Conservation (phyloP, 1,284 basidiomycete genomes). For the Leccinum subrobustum region DNA sequence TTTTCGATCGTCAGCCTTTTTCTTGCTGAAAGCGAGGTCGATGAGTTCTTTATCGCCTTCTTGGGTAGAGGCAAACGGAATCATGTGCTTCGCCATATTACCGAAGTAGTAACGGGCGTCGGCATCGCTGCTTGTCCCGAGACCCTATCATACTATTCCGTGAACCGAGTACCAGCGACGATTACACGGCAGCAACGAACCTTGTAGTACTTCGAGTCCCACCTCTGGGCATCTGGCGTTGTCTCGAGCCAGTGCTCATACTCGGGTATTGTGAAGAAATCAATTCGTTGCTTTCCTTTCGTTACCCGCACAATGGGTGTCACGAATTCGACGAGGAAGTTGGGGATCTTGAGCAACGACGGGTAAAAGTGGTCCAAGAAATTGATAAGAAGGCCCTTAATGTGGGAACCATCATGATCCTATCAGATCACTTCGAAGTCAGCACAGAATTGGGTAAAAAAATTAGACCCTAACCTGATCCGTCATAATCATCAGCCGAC, state of each 20-base stretch:
- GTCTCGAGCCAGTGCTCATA: constrained; percentile 91
- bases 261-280: constrained; percentile 98
- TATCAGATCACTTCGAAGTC: constrained; percentile 34
- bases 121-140: constrained; percentile 88
- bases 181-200: constrained; percentile 39
- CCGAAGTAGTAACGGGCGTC: constrained; percentile 95
- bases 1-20: constrained; percentile 98
- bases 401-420: constrained; percentile 99
- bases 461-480: constrained; percentile 73
- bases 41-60: constrained; percentile 88
- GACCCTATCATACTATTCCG: constrained; percentile 62
- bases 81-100: constrained; percentile 91
- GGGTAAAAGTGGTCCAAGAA: constrained; percentile 98
- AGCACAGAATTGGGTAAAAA: constrained; percentile 9
- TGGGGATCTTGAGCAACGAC: constrained; percentile 87
- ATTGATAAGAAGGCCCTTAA: constrained; percentile 98
- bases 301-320: constrained; percentile 96
- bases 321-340: constrained; percentile 97
- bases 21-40: constrained; percentile 99
- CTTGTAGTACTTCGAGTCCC: constrained; percentile 97
- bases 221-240: constrained; percentile 80
- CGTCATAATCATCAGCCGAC: constrained; percentile 99
- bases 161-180: constrained; percentile 1
- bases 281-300: constrained; percentile 79
- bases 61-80: constrained; percentile 81